Conservation (phyloP, 495 filamentous ascomycete genomes). For the Neurospora pannonica region DNA sequence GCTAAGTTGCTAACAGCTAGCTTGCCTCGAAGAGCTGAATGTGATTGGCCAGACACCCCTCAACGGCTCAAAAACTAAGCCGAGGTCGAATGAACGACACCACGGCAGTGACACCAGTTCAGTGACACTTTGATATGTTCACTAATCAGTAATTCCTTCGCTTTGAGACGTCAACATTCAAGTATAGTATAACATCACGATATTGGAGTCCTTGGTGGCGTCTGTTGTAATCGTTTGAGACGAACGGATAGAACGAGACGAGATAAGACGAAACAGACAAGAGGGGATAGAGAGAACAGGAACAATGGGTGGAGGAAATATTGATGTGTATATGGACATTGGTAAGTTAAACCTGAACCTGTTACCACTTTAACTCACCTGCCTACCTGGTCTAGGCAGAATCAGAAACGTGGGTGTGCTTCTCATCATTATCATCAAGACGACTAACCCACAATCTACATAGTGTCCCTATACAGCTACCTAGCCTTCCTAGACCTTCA, state of each 20-base stretch:
- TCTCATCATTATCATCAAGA: not conserved
- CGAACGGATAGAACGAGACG: not conserved
- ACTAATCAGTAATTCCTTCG: not conserved
- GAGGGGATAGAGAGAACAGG: not conserved
- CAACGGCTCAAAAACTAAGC: not conserved
- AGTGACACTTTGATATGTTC: not conserved
- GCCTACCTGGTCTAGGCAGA: not conserved
- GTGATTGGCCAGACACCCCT: not conserved
- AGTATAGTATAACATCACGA: not conserved
- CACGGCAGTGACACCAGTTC: not conserved
- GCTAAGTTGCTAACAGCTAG: not conserved
- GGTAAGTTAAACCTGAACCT: constrained; percentile 2
- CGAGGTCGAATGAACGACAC: not conserved
- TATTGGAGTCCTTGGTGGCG: not conserved
- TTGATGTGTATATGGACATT: constrained; percentile 47
- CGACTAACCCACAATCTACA: not conserved
- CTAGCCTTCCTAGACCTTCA: constrained; percentile 50
- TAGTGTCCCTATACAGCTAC: constrained; percentile 65
- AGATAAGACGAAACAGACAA: not conserved
- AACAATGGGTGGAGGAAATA: constrained; percentile 43
- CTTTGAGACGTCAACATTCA: not conserved
- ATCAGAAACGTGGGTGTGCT: not conserved
- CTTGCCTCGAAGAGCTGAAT: not conserved
- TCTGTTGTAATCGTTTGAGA: not conserved
- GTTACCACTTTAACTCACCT: not conserved